These are phyloP conservation scores for Phalaenopsis equestris DNA, from an alignment of 106 monocot species.

Conservation along the genomic window DNA sequence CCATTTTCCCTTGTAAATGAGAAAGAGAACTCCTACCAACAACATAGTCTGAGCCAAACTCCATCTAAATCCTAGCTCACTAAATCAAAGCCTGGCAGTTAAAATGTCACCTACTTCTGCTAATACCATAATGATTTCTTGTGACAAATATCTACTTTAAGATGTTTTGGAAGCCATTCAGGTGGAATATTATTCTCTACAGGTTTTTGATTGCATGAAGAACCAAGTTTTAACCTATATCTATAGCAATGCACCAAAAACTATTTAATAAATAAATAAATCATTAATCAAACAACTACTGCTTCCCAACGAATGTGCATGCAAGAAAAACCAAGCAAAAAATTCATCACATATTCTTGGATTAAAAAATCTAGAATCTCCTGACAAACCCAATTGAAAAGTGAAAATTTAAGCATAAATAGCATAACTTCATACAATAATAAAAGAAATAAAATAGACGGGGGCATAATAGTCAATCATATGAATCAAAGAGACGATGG, in stretches of 20 bases:
- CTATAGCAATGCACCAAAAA: not conserved
- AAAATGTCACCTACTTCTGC: not conserved
- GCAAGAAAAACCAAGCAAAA: too few species aligned
- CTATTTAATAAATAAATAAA: not conserved
- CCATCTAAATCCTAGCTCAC: not conserved
- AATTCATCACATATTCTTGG: too few species aligned
- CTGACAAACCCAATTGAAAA: not conserved
- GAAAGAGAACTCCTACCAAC: not conserved
- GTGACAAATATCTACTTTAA: not conserved
- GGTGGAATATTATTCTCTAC: not conserved
- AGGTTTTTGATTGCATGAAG: not conserved
- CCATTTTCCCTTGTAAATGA: not conserved
- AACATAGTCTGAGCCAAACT: not conserved
- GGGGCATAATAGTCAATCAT: not conserved
- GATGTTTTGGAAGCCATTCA: not conserved
- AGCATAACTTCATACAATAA: not conserved
- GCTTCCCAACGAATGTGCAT: not conserved
- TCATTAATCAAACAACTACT: not conserved
- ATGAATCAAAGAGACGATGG: not conserved
- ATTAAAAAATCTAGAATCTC: not conserved
- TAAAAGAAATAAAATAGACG: not conserved
- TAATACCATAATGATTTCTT: not conserved
- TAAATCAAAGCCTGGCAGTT: not conserved
- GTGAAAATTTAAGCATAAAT: not conserved
- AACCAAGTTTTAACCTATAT: not conserved